phyloP scores from a whole-genome alignment of 225 moss, liverwort and hornwort species.

The Pseudoscleropodium purum region DNA sequence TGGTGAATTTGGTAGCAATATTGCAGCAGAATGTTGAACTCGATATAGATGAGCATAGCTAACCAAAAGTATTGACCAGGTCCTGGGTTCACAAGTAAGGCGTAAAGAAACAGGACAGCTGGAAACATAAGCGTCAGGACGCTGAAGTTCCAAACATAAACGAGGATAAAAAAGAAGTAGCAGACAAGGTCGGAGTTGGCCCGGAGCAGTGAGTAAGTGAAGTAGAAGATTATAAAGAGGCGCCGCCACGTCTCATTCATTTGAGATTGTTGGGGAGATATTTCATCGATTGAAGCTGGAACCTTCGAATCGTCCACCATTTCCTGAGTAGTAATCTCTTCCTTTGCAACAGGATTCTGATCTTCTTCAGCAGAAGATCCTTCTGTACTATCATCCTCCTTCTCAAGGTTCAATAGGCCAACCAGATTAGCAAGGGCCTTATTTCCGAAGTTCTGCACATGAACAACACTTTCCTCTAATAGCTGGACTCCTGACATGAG shows the following conservation, averaged over 20 bases:
- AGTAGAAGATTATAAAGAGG: slow-evolving; percentile 53
- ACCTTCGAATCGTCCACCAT: slow-evolving; percentile 24
- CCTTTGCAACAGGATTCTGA: slow-evolving; percentile 23
- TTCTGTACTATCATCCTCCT: slow-evolving; percentile 67
- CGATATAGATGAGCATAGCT: slow-evolving; percentile 92
- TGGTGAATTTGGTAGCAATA: slow-evolving; percentile 91
- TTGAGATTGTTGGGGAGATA: slow-evolving; percentile 35
- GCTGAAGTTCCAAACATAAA: slow-evolving; percentile 95
- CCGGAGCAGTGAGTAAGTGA: slow-evolving; percentile 63
- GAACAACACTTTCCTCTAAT: slow-evolving; percentile 75
- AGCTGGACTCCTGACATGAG: slow-evolving; percentile 79
- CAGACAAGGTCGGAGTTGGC: slow-evolving; percentile 86
- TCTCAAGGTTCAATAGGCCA: slow-evolving; percentile 77
- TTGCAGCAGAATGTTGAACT: slow-evolving; percentile 80
- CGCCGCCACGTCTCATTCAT: slow-evolving; percentile 68
- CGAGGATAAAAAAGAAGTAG: slow-evolving; percentile 91
- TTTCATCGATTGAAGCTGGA: slow-evolving; percentile 25
- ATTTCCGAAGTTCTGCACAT: slow-evolving; percentile 80
- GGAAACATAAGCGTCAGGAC: slow-evolving; percentile 83
- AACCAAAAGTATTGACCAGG: slow-evolving; percentile 93
- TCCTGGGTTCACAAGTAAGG: slow-evolving; percentile 86
- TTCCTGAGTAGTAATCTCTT: slow-evolving; percentile 24
- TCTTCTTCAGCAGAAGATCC: slow-evolving; percentile 84
- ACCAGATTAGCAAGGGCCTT: slow-evolving; percentile 91
- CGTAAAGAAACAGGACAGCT: slow-evolving; percentile 81